Base-by-base conservation (phyloP, 805 yeast species). In the Saccharomyces kudriavzevii region DNA sequence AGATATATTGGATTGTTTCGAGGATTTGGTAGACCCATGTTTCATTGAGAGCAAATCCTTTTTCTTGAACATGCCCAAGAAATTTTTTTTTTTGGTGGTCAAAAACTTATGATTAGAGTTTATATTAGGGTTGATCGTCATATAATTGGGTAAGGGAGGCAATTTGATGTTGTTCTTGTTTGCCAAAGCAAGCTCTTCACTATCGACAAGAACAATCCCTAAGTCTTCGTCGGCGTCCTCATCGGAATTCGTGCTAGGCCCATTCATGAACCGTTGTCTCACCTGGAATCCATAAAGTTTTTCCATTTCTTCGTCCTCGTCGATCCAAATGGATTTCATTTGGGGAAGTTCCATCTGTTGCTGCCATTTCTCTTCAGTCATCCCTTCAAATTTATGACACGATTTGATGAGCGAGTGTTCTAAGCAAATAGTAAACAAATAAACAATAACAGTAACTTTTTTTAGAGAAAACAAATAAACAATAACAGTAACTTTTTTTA, bases 251-350 rank as follows among this genome's bases (percentile, higher is more conserved):
- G 43, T 35, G 5, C 43, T n/a, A 10, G 43, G 43, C 13, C 43
- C 43, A 24, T 58, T 65, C 63, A 68, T 56, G 35, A 63, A 53
- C 17, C 43, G 43, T 46, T 63, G 65, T 50, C 64, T 69, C 1
- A 62, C 66, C 49, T 65, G 70, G 22, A 65, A 40, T 47, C 69
- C 65, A 52, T 68, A 68, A 29, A 73, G 60, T 54, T 72, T 73
- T 40, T 65, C 68, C 4, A 65, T 66, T 47, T 67, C 69, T 49
- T 65, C 57, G 48, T 72, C 76, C 45, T 74, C 77, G 52, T 72
- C 77, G 24, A 74, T 54, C 77, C 77, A 74, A 50, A 74, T 73
- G 31, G 76, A 73, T 55, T 68, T 71, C 74, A 74, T 73, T 54
- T 64, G 69, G 26, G 69, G 71, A 31, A 66, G 50, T 27, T 26